phyloP scores from a whole-genome alignment of 257 asterid species.

The Gynochthodes officinalis region DNA sequence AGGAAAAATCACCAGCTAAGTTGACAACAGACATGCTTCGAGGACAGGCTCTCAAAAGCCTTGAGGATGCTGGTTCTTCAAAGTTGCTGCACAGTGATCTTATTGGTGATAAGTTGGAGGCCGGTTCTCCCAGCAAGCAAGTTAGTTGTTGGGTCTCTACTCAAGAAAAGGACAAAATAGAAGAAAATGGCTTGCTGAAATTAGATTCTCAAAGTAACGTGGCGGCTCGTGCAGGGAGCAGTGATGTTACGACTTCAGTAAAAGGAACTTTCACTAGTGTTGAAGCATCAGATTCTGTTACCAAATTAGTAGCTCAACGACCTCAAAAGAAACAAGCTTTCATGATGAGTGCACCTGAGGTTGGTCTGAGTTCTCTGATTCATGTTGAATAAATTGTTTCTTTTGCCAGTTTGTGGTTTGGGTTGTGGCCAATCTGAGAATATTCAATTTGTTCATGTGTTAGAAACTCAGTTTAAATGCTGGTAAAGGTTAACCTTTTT shows the following conservation, averaged over 20 bases:
- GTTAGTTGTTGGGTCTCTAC: constrained; percentile 33
- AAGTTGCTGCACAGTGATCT: constrained; percentile 39
- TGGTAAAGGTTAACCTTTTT: neutral
- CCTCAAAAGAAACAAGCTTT: constrained; percentile 60
- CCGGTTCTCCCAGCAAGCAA: constrained; percentile 24
- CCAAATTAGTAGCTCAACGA: constrained; percentile 38
- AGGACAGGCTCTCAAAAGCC: constrained; percentile 59
- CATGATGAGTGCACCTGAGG: constrained; percentile 80
- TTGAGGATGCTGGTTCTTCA: constrained; percentile 53
- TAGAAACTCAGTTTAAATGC: no score
- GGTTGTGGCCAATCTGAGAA: neutral
- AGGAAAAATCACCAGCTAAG: constrained; percentile 47
- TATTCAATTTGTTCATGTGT: neutral
- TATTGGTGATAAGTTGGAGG: constrained; percentile 40
- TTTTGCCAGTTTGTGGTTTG: neutral
- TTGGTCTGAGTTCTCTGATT: constrained; percentile 23
- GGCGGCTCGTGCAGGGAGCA: constrained; percentile 23
- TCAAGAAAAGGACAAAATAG: constrained; percentile 27
- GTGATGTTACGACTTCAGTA: constrained; percentile 20
- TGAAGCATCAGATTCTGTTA: constrained; percentile 25
- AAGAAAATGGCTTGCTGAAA: constrained; percentile 29
- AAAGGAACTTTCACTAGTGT: constrained; percentile 23
- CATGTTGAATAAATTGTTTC: neutral
- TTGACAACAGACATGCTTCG: constrained; percentile 49
- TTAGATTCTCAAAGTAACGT: constrained; percentile 10